These are phyloP conservation scores for Batrachochytrium dendrobatidis DNA, from an alignment of 371 early-diverging fungal species.

Conservation along the genomic window DNA sequence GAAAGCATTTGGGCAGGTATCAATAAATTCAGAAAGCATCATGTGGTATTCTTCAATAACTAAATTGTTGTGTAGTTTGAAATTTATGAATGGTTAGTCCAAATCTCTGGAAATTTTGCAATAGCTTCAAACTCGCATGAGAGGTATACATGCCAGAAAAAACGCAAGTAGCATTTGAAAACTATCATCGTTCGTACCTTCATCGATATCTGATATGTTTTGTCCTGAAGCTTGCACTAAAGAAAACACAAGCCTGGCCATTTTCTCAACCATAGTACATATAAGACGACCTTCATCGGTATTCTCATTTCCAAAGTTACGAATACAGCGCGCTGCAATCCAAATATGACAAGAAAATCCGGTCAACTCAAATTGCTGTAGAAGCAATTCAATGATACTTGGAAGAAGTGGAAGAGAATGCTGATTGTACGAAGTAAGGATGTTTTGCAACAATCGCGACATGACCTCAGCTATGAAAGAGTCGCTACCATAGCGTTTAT, in stretches of 20 bases:
- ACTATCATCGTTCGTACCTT: too few species aligned
- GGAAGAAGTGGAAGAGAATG: constrained; percentile 51
- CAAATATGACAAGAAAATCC: constrained; percentile 67
- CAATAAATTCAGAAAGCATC: too few species aligned
- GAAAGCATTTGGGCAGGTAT: too few species aligned
- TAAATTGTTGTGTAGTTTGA: too few species aligned
- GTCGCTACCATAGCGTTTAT: constrained; percentile 45
- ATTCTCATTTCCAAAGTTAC: constrained; percentile 36
- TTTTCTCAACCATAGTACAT: constrained; percentile 38
- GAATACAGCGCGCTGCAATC: constrained; percentile 50
- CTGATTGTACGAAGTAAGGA: constrained; percentile 52
- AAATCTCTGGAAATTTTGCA: too few species aligned
- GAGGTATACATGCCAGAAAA: too few species aligned
- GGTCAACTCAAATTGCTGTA: constrained; percentile 54
- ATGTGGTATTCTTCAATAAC: too few species aligned
- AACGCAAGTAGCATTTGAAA: too few species aligned
- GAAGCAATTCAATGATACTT: constrained; percentile 47
- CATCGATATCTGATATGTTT: too few species aligned
- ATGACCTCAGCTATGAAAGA: constrained; percentile 50
- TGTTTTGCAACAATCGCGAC: constrained; percentile 58
- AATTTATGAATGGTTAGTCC: too few species aligned
- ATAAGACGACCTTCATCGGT: constrained; percentile 28
- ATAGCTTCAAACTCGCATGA: too few species aligned
- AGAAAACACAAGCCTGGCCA: constrained; percentile 54
- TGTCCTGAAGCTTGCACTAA: too few species aligned